A percentile compares a stretch with the other conserved stretches of the same genome.
Evolutionary conservation across 1,284 basidiomycete genomes (phyloP).

Genomic region (Boletus semigastroideus): DNA sequence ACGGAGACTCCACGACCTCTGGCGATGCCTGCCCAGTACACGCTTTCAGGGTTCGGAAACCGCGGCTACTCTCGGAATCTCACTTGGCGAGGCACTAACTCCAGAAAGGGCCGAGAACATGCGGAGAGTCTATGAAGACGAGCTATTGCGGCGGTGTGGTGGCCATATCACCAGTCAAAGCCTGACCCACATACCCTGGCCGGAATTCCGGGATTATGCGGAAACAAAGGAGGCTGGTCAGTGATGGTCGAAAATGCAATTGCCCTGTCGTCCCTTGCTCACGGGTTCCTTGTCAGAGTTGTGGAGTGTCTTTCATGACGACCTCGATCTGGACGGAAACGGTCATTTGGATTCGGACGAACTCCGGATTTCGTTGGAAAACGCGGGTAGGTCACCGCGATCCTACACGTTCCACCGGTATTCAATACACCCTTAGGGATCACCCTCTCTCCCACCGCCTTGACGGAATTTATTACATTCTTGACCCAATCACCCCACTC

Average conservation of each 20-base stretch:
- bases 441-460: constrained; percentile 59
- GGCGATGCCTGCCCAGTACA: constrained; percentile 53
- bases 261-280: constrained; percentile 12
- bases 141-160: constrained; percentile 66
- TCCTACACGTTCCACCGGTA: constrained; percentile 18
- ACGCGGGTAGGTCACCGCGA: constrained; percentile 59
- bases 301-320: constrained; percentile 87
- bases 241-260: constrained; percentile 33
- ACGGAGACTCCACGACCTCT: constrained; percentile 56
- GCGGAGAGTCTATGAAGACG: constrained; percentile 73
- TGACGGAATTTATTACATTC: constrained; percentile 80
- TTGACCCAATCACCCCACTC: constrained; percentile 69
- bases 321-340: constrained; percentile 85
- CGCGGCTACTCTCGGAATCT: constrained; percentile 24
- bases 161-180: constrained; percentile 46
- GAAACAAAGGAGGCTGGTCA: constrained; percentile 75
- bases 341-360: constrained; percentile 77
- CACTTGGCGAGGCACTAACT: constrained; percentile 44
- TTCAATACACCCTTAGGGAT: constrained; percentile 53
- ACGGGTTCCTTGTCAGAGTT: constrained; percentile 56
- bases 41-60: constrained; percentile 29
- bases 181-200: constrained; percentile 64
- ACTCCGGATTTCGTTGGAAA: constrained; percentile 64
- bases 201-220: constrained; percentile 76
- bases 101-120: constrained; percentile 69